A percentile compares a stretch with the other conserved stretches of the same genome.
Conservation (phyloP, 768 basidiomycete species). For the Boletus fagicola region DNA sequence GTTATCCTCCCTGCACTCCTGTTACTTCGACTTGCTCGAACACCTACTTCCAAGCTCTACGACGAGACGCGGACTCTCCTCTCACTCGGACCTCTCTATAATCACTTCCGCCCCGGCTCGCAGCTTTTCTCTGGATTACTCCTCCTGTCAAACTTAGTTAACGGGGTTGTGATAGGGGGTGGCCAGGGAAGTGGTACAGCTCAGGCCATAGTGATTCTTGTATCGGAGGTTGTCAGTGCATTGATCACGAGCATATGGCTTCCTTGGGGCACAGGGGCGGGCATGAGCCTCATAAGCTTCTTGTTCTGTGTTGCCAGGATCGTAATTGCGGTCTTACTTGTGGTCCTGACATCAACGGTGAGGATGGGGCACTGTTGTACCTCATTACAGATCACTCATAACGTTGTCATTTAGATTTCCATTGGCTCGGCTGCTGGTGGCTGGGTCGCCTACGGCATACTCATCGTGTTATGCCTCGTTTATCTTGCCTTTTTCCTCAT, state of each 20-base stretch:
- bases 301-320: conserved; percentile 89
- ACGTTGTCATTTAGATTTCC: conserved; percentile 56
- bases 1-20: conserved; percentile 73
- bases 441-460: conserved; percentile 93
- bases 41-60: conserved; percentile 86
- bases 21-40: conserved; percentile 73
- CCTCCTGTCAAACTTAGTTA: conserved; percentile 77
- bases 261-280: conserved; percentile 94
- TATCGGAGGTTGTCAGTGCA: conserved; percentile 84
- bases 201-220: conserved; percentile 86
- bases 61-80: conserved; percentile 93
- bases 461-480: conserved; percentile 78
- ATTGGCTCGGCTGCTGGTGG: conserved; percentile 77
- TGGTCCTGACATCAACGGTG: conserved; percentile 88
- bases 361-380: conserved; percentile 29
- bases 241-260: conserved; percentile 91
- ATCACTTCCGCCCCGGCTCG: conserved; percentile 88
- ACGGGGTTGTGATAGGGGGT: conserved; percentile 84
- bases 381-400: conserved; percentile 11
- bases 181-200: conserved; percentile 89
- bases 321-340: conserved; percentile 83
- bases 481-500: conserved; percentile 82
- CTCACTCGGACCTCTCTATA: conserved; percentile 88
- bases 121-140: conserved; percentile 84
- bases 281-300: conserved; percentile 96